Percentiles rank a stretch among this genome's conserved stretches.
These are phyloP conservation scores for Heterococcus sp. DNA, from an alignment of 108 stramenopile genomes.

Conservation along the genomic window DNA sequence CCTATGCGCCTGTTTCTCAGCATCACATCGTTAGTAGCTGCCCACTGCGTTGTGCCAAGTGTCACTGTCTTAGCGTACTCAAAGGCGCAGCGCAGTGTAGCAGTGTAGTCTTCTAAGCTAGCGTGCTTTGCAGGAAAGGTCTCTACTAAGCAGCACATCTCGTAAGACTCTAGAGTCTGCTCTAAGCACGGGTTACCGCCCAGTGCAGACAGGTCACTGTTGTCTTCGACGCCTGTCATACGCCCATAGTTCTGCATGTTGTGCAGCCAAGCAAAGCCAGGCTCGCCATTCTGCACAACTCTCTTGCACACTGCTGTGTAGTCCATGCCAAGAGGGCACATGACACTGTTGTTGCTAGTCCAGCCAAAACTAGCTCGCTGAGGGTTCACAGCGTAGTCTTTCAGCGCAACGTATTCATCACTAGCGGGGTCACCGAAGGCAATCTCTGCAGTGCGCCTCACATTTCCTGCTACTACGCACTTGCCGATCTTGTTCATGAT, in stretches of 20 bases:
- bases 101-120: constrained; percentile 53
- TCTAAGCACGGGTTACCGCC: constrained; percentile 66
- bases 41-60: constrained; percentile 60
- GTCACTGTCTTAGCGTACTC: constrained; percentile 65
- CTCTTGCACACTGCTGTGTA: constrained; percentile 55
- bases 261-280: constrained; percentile 63
- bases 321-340: constrained; percentile 58
- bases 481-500: constrained; percentile 60
- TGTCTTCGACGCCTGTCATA: constrained; percentile 48
- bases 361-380: constrained; percentile 55
- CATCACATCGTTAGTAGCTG: constrained; percentile 54
- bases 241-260: constrained; percentile 59
- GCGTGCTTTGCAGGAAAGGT: constrained; percentile 63
- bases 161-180: constrained; percentile 65
- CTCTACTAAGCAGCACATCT: constrained; percentile 64
- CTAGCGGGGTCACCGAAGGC: constrained; percentile 54
- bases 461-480: constrained; percentile 60
- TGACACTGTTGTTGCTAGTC: constrained; percentile 60
- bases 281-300: constrained; percentile 54
- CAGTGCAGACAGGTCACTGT: constrained; percentile 51
- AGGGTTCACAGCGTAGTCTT: constrained; percentile 56
- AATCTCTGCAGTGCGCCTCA: constrained; percentile 62
- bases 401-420: constrained; percentile 45
- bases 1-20: constrained; percentile 62
- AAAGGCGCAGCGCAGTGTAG: constrained; percentile 45